Percentiles rank a stretch among this genome's conserved stretches.
phyloP scores from a whole-genome alignment of 768 basidiomycete genomes.

The Tulasnella sp. region DNA sequence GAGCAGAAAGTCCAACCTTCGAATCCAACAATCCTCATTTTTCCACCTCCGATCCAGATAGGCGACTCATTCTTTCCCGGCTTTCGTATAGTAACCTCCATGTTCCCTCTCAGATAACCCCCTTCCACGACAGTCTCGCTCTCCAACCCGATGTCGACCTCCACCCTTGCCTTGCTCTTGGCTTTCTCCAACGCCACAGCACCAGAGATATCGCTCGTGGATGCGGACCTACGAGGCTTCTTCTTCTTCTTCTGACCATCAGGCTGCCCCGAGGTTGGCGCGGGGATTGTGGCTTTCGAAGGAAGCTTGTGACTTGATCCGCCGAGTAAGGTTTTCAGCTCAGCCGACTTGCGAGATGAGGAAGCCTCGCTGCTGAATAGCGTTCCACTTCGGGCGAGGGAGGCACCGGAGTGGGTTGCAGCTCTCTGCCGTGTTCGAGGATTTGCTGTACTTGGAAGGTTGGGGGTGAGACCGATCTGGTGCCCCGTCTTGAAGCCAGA shows the following conservation, averaged over 20 bases:
- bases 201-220: conserved; percentile 33
- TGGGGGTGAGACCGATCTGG: conserved; percentile 38
- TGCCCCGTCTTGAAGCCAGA: conserved; percentile 46
- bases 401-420: conserved; percentile 1
- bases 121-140: conserved; percentile 78
- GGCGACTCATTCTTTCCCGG: conserved; percentile 52
- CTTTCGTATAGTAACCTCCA: conserved; percentile 62
- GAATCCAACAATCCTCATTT: conserved; percentile 79
- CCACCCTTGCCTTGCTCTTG: conserved; percentile 67
- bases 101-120: conserved; percentile 60
- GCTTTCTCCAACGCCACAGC: conserved; percentile 63
- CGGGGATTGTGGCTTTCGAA: conserved; percentile 35
- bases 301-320: conserved; percentile 50
- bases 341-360: conserved; percentile 50
- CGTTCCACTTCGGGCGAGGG: conserved; percentile 50
- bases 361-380: conserved; percentile 52
- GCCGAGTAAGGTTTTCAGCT: conserved; percentile 62
- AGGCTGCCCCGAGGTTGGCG: not conserved
- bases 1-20: conserved; percentile 49
- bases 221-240: conserved; percentile 27
- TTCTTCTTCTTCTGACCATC: conserved; percentile 1
- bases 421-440: conserved; percentile 33
- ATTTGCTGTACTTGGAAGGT: conserved; percentile 35
- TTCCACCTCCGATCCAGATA: conserved; percentile 67
- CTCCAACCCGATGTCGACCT: conserved; percentile 75